Evolutionary conservation across 2,329 filamentous ascomycete species (phyloP).

Genomic region (Thielaviopsis ethacetica): DNA sequence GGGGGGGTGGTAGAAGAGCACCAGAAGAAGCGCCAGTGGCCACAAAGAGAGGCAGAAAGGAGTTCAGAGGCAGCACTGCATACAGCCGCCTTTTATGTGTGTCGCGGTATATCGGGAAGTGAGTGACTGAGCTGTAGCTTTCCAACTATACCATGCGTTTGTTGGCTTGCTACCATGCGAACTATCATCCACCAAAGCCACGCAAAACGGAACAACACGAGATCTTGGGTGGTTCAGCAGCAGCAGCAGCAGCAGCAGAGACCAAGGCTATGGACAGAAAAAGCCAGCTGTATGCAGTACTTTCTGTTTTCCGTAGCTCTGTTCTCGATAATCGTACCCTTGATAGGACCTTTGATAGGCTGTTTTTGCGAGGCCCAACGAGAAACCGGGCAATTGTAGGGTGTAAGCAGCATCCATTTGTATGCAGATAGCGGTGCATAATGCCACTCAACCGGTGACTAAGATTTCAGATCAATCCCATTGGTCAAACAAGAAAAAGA

Average conservation of each 20-base stretch:
- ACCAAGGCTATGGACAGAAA: neutral
- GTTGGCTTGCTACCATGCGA: no score
- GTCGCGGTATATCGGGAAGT: no score
- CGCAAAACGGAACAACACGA: no score
- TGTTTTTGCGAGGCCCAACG: neutral
- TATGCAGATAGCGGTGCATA: no score
- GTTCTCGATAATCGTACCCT: neutral
- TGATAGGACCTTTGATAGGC: neutral
- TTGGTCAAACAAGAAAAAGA: neutral
- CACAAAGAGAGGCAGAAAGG: neutral
- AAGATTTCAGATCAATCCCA: neutral
- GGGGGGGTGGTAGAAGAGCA: neutral
- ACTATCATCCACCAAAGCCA: no score
- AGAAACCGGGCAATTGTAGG: neutral
- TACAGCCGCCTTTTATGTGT: neutral
- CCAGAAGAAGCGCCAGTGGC: neutral
- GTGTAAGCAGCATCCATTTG: neutral
- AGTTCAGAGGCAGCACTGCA: neutral
- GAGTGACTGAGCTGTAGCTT: neutral
- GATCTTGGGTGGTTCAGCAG: no score
- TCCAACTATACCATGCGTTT: neutral
- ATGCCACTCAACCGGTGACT: no score
- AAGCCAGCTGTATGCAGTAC: neutral
- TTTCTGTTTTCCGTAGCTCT: neutral
- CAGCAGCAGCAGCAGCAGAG: no score